A percentile compares a stretch with the other conserved stretches of the same genome.
phyloP scores from a whole-genome alignment of 2,329 filamentous ascomycete genomes.

The Neonectria sp. region DNA sequence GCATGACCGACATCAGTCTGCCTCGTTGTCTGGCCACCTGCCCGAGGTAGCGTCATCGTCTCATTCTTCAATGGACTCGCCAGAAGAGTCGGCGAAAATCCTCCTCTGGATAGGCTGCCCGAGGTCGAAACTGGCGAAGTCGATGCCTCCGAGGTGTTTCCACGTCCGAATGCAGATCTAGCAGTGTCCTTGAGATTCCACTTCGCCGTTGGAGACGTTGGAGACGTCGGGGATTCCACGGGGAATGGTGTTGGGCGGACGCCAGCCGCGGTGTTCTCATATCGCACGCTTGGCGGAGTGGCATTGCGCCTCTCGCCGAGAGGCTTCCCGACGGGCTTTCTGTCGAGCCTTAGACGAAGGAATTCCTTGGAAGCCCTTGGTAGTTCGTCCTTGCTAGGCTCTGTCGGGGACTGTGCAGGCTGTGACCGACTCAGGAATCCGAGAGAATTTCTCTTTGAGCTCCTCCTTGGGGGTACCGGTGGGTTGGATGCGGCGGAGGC shows the following conservation, averaged over 20 bases:
- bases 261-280: slow-evolving; percentile 44
- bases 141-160: slow-evolving; percentile 34
- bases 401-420: slow-evolving; percentile 14
- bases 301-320: slow-evolving; percentile 32
- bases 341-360: slow-evolving; percentile 11
- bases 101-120: slow-evolving; percentile 16
- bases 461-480: slow-evolving; percentile 41
- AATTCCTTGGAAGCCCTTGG: slow-evolving; percentile 31
- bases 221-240: slow-evolving; percentile 31
- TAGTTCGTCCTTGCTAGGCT: slow-evolving; percentile 27
- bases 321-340: slow-evolving; percentile 25
- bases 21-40: background rate
- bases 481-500: slow-evolving; percentile 30
- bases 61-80: slow-evolving; percentile 31
- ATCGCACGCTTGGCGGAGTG: slow-evolving; percentile 49
- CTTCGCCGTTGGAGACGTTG: slow-evolving; percentile 41
- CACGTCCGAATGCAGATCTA: slow-evolving; percentile 50
- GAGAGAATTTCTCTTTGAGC: slow-evolving; percentile 44
- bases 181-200: slow-evolving; percentile 55
- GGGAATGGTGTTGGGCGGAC: slow-evolving; percentile 41
- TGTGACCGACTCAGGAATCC: slow-evolving; percentile 34
- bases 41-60: slow-evolving; percentile 16
- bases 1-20: background rate
- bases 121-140: slow-evolving; percentile 34
- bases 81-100: slow-evolving; percentile 12